Base-by-base conservation (phyloP, 192 early-diverging fungal species). In the Piromyces sp. region DNA sequence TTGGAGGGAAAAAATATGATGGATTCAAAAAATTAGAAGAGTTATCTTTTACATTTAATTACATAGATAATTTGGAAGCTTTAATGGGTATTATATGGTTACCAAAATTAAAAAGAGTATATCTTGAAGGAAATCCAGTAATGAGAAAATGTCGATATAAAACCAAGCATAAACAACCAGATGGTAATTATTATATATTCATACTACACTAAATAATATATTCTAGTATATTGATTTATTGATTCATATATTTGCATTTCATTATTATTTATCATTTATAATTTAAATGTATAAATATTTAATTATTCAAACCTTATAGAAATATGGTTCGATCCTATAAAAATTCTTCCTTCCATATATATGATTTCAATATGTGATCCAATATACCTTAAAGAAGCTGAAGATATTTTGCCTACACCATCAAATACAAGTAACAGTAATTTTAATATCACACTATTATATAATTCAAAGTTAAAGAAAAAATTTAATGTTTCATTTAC, bases 61-160 rank as follows among this genome's bases (percentile, higher is more conserved):
- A 80, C 13, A 85, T 91, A 30, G 81, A 80, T 11, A 85, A 83
- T 26, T 80, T 84, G 16, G 86, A 84, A 31, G 86, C 83, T 29
- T 79, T 91, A 17, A 78, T 89, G 42, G 88, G 87, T 2, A 40
- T 89, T 26, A 83, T 88, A 4, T 87, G 83, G 80, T 82, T 91
- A 13, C 87, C 86, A 14, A 80, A 33, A 19, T 51, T 91, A 30
- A 29, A 82, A 80, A 79, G 82, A 29, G 82, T 91, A n/a, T 88
- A 81, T 80, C 30, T 91, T 78, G 88, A 87, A 81, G 88, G 87
- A 30, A 91, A 91, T 58, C 87, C 90, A 5, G 81, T 89, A 26
- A 84, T 89, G 83, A 26, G 51, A n/a, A 80, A 80, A 38, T 38
- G 22, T 80, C 33, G n/a, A 9, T 83, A 79, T 30, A 83, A 79